These are phyloP conservation scores for Corymbia maculata DNA, from an alignment of 345 rosid species.

Conservation along the genomic window DNA sequence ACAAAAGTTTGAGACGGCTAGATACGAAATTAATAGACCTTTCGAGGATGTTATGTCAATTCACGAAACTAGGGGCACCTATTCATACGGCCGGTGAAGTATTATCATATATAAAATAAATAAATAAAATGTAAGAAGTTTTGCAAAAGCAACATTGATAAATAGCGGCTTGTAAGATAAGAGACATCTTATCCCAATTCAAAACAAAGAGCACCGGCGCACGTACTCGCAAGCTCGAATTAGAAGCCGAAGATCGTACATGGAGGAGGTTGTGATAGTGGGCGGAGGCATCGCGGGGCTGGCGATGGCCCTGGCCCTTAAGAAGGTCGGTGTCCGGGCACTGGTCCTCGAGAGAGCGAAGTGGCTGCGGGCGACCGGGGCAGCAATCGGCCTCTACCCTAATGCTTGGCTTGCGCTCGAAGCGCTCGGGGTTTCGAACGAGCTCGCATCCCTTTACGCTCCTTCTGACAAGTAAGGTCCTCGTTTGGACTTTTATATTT, in stretches of 20 bases:
- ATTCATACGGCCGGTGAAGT: neutral
- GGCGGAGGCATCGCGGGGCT: slow-evolving; percentile 34
- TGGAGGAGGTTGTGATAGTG: slow-evolving; percentile 20
- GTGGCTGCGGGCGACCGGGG: slow-evolving; percentile 13
- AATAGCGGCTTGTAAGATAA: neutral
- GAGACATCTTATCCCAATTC: neutral
- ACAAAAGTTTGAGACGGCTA: neutral
- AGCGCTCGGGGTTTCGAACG: slow-evolving; percentile 26
- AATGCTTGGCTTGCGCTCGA: slow-evolving; percentile 41
- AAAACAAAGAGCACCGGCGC: neutral
- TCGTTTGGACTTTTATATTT: neutral
- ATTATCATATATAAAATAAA: too few relatives aligned
- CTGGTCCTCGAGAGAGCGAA: too few relatives aligned
- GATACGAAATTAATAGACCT: neutral
- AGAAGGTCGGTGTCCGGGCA: too few relatives aligned
- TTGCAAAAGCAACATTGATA: neutral
- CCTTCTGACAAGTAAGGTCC: neutral
- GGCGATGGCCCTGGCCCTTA: slow-evolving; percentile 17
- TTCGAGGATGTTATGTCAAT: neutral
- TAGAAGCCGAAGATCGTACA: neutral
- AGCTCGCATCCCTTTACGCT: slow-evolving; percentile 13
- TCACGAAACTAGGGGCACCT: neutral
- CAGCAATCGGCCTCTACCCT: slow-evolving; percentile 1
- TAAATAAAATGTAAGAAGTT: neutral
- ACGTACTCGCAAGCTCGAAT: neutral